Conservation (phyloP, 2,329 filamentous ascomycete species). For the Thelonectria blattea region DNA sequence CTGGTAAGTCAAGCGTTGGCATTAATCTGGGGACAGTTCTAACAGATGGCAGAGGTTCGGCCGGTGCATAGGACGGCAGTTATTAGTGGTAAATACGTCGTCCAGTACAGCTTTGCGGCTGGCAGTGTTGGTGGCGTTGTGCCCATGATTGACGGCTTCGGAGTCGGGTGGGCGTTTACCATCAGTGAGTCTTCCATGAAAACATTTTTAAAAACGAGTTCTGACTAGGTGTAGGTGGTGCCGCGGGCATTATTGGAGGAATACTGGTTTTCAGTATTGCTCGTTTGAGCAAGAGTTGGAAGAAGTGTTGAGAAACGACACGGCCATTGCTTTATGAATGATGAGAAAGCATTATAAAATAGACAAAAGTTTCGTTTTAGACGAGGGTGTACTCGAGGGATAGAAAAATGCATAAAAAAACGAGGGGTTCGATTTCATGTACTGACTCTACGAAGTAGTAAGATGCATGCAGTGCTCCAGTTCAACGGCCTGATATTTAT, state of each 20-base stretch:
- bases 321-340: too few relatives aligned
- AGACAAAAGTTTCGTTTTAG: too few relatives aligned
- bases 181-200: constrained; percentile 26
- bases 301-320: neutral
- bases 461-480: too few relatives aligned
- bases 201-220: too few relatives aligned
- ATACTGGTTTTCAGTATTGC: constrained; percentile 29
- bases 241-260: constrained; percentile 18
- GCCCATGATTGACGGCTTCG: constrained; percentile 33
- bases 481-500: too few relatives aligned
- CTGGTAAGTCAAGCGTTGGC: constrained; percentile 33
- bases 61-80: constrained; percentile 35
- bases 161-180: constrained; percentile 37
- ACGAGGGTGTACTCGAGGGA: too few relatives aligned
- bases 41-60: constrained; percentile 24
- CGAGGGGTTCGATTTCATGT: too few relatives aligned
- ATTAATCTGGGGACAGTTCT: neutral
- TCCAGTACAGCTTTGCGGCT: constrained; percentile 36
- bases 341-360: too few relatives aligned
- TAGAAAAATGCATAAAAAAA: too few relatives aligned
- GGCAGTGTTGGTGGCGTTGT: constrained; percentile 36
- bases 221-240: constrained; percentile 21
- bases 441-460: too few relatives aligned
- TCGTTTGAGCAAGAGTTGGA: constrained; percentile 31
- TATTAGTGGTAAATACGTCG: constrained; percentile 36